These are phyloP conservation scores for Pyrenophora seminiperda DNA, from an alignment of 2,329 filamentous ascomycete genomes.

Conservation along the genomic window DNA sequence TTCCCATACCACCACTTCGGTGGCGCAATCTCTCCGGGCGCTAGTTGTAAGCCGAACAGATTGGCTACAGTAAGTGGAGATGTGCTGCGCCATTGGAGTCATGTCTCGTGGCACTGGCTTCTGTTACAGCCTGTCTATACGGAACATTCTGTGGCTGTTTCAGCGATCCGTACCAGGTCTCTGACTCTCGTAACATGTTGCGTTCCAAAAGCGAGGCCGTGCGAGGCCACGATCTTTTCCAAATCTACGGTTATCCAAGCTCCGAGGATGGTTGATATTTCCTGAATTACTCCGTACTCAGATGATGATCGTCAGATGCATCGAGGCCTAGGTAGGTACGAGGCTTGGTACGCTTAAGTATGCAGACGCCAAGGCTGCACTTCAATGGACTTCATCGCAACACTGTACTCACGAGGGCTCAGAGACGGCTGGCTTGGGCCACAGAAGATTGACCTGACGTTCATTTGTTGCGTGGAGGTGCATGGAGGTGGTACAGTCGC, in stretches of 20 bases:
- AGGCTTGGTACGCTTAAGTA: slow-evolving; percentile 23
- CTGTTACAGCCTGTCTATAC: slow-evolving; percentile 6
- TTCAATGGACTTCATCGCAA: background rate
- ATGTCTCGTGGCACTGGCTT: background rate
- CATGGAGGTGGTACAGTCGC: too few relatives aligned
- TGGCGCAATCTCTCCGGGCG: too few relatives aligned
- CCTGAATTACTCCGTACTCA: background rate
- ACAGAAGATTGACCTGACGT: too few relatives aligned
- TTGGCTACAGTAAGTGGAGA: background rate
- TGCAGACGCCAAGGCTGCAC: slow-evolving; percentile 5
- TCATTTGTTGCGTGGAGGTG: too few relatives aligned
- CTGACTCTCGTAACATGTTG: slow-evolving; percentile 10
- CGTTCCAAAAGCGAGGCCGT: slow-evolving; percentile 23
- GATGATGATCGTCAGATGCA: background rate
- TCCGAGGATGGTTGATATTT: background rate
- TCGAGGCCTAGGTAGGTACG: background rate
- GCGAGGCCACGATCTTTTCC: slow-evolving; percentile 11
- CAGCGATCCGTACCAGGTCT: slow-evolving; percentile 19
- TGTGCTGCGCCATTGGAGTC: background rate
- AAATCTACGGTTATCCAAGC: slow-evolving; percentile 6
- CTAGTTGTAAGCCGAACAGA: too few relatives aligned
- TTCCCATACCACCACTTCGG: background rate
- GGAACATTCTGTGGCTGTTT: slow-evolving; percentile 20
- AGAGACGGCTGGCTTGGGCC: too few relatives aligned
- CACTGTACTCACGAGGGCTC: too few relatives aligned